phyloP scores from a whole-genome alignment of 1,284 basidiomycete genomes.

The Hemileia vastatrix region DNA sequence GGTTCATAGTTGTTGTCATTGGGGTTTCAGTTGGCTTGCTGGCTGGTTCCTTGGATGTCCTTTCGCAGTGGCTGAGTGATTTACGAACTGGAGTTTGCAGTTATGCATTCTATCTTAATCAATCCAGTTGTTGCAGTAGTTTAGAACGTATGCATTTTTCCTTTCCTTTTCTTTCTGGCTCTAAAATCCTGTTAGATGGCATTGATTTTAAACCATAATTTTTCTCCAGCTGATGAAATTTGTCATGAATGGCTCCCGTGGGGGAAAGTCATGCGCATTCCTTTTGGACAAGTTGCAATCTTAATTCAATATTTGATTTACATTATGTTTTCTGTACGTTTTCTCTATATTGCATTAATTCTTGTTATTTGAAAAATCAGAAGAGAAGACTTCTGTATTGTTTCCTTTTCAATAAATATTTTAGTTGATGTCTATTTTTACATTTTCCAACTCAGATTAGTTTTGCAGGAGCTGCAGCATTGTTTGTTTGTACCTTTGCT shows the following conservation, averaged over 20 bases:
- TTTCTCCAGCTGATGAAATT: conserved; percentile 55
- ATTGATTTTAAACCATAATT: no score
- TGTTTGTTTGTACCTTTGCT: conserved; percentile 58
- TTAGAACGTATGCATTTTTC: conserved; percentile 52
- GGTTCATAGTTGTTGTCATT: conserved; percentile 59
- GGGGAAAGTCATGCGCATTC: conserved; percentile 17
- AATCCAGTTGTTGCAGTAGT: conserved; percentile 63
- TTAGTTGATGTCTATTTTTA: conserved; percentile 51
- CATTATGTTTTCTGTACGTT: conserved; percentile 14
- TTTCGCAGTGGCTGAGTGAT: conserved; percentile 65
- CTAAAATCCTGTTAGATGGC: not conserved
- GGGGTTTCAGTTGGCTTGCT: conserved; percentile 60
- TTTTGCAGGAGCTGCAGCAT: conserved; percentile 58
- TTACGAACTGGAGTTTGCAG: conserved; percentile 60
- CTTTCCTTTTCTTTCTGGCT: conserved; percentile 9
- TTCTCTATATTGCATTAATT: no score
- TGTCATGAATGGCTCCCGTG: conserved; percentile 60
- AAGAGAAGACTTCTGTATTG: no score
- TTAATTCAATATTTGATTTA: conserved; percentile 21
- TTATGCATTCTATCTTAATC: conserved; percentile 64
- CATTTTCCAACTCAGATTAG: conserved; percentile 47
- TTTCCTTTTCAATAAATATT: conserved; percentile 55
- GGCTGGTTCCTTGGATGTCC: conserved; percentile 63
- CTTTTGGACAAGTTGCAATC: not conserved
- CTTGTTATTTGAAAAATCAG: no score